These are phyloP conservation scores for Volutella citrinella DNA, from an alignment of 2,329 filamentous ascomycete genomes.

Conservation along the genomic window DNA sequence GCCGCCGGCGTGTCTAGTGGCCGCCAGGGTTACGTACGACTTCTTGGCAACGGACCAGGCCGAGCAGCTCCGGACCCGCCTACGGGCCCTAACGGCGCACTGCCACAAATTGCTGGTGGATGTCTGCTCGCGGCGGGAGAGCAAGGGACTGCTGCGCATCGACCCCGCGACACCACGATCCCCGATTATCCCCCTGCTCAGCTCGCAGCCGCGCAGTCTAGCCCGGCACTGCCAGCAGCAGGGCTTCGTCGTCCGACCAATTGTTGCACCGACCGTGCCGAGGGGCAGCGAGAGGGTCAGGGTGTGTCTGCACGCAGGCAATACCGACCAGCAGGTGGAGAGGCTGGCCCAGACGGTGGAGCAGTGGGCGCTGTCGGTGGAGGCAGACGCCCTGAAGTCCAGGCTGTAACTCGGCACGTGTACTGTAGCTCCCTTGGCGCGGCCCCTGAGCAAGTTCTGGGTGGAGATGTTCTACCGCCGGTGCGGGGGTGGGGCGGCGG, in stretches of 20 bases:
- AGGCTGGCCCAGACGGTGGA: too few species aligned
- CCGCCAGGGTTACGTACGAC: conserved; percentile 56
- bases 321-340: too few species aligned
- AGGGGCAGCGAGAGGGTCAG: conserved; percentile 60
- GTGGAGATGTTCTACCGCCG: too few species aligned
- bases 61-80: conserved; percentile 29
- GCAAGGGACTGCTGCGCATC: conserved; percentile 31
- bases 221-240: conserved; percentile 57
- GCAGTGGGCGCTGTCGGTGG: too few species aligned
- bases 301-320: conserved; percentile 66
- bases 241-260: conserved; percentile 61
- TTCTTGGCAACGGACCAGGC: conserved; percentile 51
- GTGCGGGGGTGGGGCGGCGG: too few species aligned
- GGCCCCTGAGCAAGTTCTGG: too few species aligned
- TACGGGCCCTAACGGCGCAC: conserved; percentile 31
- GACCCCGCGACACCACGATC: conserved; percentile 43
- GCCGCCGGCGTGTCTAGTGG: conserved; percentile 57
- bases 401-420: too few species aligned
- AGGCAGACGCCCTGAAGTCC: too few species aligned
- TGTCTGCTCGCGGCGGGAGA: conserved; percentile 24
- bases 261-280: conserved; percentile 67
- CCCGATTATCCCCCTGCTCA: conserved; percentile 64
- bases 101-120: conserved; percentile 45
- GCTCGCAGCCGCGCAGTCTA: conserved; percentile 53
- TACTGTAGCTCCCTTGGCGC: too few species aligned